A percentile compares a stretch with the other conserved stretches of the same genome.
These are phyloP conservation scores for Rosa persica DNA, from an alignment of 306 rosid genomes.

Conservation along the genomic window DNA sequence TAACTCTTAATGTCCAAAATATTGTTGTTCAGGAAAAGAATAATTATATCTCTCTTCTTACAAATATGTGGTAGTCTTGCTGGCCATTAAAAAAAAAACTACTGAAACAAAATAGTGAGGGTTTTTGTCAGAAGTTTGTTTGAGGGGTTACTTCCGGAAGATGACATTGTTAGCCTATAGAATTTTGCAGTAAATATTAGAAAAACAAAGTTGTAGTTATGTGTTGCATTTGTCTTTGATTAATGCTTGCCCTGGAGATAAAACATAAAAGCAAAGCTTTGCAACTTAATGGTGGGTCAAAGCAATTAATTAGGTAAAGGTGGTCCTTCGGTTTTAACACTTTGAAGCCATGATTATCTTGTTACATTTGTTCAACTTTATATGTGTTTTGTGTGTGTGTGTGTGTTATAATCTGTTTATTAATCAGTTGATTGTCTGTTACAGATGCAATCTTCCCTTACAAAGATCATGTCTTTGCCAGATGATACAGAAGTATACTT, in stretches of 20 bases:
- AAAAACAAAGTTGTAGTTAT: background rate
- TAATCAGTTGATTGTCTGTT: slow-evolving; percentile 22
- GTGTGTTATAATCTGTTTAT: background rate
- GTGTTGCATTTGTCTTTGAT: background rate
- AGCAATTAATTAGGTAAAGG: background rate
- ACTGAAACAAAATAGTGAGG: too few relatives aligned
- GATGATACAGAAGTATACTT: slow-evolving; percentile 77
- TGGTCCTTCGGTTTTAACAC: background rate
- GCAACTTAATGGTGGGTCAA: background rate
- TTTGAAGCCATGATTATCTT: background rate
- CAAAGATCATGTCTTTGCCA: slow-evolving; percentile 68
- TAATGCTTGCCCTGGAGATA: background rate
- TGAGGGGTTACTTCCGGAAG: background rate
- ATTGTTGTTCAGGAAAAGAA: background rate
- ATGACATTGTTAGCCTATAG: background rate
- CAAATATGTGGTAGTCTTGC: background rate
- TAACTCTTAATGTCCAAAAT: background rate
- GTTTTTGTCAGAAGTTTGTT: background rate
- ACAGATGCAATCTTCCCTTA: slow-evolving; percentile 83
- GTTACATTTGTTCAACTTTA: too few relatives aligned
- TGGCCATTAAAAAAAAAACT: background rate
- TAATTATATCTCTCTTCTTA: background rate
- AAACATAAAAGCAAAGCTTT: background rate
- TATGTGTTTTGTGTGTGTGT: background rate
- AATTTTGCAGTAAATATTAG: background rate